phyloP scores from a whole-genome alignment of 1,284 basidiomycete genomes.

The Papiliotrema fonsecae region DNA sequence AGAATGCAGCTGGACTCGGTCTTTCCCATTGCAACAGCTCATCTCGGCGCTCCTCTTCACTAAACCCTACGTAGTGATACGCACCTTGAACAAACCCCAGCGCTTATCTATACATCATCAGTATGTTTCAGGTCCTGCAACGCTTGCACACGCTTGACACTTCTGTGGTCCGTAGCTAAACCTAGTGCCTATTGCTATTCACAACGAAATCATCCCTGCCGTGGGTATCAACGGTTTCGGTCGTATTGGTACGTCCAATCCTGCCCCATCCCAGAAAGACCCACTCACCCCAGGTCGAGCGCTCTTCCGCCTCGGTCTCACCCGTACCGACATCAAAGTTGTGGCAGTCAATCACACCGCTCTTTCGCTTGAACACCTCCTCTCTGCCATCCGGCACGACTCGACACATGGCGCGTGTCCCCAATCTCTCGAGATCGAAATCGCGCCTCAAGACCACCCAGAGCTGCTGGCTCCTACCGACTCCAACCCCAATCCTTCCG shows the following conservation, averaged over 20 bases:
- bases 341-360: conserved; percentile 50
- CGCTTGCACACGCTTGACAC: no score
- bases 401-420: conserved; percentile 45
- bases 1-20: no score
- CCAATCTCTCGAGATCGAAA: conserved; percentile 28
- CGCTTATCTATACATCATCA: no score
- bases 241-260: conserved; percentile 38
- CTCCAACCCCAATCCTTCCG: conserved; percentile 31
- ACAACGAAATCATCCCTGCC: conserved; percentile 13
- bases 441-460: conserved; percentile 36
- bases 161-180: no score
- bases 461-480: conserved; percentile 24
- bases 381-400: conserved; percentile 45
- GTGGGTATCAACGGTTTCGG: conserved; percentile 50
- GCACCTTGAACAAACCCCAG: no score
- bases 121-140: no score
- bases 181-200: conserved; percentile 20
- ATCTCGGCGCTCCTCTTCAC: no score
- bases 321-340: conserved; percentile 32
- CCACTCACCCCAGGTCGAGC: conserved; percentile 21
- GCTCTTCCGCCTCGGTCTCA: conserved; percentile 27
- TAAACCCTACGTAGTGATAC: no score
- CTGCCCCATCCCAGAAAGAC: background rate
- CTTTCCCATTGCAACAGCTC: no score
- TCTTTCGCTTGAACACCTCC: conserved; percentile 40